Evolutionary conservation across 169 alveolate genomes (phyloP), one percentile per base, ranked within the genome.

Genomic region (Cryptosporidium ryanae): DNA sequence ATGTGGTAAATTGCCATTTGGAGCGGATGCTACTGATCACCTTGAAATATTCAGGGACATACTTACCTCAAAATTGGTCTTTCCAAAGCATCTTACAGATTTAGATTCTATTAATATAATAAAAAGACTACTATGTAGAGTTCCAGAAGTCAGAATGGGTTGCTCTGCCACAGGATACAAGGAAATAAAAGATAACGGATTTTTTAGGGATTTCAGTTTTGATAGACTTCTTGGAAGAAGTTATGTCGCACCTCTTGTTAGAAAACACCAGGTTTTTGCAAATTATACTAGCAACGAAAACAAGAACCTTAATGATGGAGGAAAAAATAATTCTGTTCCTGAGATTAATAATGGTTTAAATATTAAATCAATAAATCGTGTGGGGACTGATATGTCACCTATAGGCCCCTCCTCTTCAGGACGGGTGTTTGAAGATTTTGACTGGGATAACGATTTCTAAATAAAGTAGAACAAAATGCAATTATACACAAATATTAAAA

Each of bases 1-100:
- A 82, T 97, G 99, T 83, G 99, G 99, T 0, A 96, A 95, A 25
- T 96, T 97, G 18, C 99, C 99, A 17, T 98, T 97, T 87, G 99
- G 99, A 8, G 96, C 93, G 76, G 98, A 95, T 82, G 98, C 97
- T 18, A 98, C 95, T 32, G 99, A 97, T 87, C 99, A 97, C 48
- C 93, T 96, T 57, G 98, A 95, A 84, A 95, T 97, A 21, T 97
- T 97, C 91, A 93, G 97, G 84, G 98, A 94, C 57, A 96, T 96
- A 17, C 90, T 96, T 31, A 95, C 97, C 32, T 96, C 98, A 82
- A 54, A 59, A 66, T 59, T 94, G 64, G 61, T 64, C 3, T 92
- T 91, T 55, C 94, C 96, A 84, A 12, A 91, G 81, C 59, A 94
- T 89, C 95, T 96, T 38, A 84, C 84, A 54, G 98, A 96, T 82